phyloP scores from a whole-genome alignment of 208 protist species.

The Balamuthia mandrillaris region DNA sequence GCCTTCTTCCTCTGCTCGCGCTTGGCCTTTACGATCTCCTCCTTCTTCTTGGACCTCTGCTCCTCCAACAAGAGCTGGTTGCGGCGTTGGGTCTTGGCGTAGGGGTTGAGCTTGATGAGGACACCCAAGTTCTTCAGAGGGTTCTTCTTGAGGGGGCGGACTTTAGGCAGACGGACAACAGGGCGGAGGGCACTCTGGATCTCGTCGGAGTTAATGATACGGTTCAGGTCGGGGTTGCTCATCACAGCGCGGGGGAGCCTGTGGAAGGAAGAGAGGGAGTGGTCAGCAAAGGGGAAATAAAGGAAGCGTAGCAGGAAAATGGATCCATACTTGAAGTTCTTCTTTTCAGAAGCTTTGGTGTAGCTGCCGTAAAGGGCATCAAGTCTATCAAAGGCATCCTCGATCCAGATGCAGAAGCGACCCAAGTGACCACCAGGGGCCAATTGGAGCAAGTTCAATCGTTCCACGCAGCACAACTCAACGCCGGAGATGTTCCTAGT shows the following conservation, averaged over 20 bases:
- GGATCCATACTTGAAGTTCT: slow-evolving; percentile 72
- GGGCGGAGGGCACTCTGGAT: slow-evolving; percentile 67
- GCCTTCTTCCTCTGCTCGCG: slow-evolving; percentile 28
- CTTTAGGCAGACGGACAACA: slow-evolving; percentile 48
- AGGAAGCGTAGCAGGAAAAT: neutral
- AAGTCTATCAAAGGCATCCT: slow-evolving; percentile 94
- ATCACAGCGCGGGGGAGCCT: slow-evolving; percentile 79
- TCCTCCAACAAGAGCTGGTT: slow-evolving; percentile 29
- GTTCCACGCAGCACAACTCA: slow-evolving; percentile 85
- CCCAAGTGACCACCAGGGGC: slow-evolving; percentile 98
- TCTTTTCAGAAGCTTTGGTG: slow-evolving; percentile 75
- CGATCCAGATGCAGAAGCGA: slow-evolving; percentile 98
- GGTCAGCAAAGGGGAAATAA: neutral
- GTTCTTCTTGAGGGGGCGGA: slow-evolving; percentile 59
- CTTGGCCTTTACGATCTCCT: slow-evolving; percentile 37
- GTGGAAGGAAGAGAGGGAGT: too few relatives aligned
- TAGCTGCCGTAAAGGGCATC: slow-evolving; percentile 93
- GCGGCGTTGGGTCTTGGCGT: slow-evolving; percentile 53
- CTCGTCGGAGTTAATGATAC: slow-evolving; percentile 85
- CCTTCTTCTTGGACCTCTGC: slow-evolving; percentile 49
- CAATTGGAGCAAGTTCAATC: slow-evolving; percentile 96
- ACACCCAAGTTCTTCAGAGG: slow-evolving; percentile 71
- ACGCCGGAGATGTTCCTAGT: slow-evolving; percentile 95
- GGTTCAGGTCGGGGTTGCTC: slow-evolving; percentile 79
- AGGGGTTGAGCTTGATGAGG: slow-evolving; percentile 82